Percentiles rank a stretch among this genome's conserved stretches.
Conservation (phyloP, 805 yeast species). For the Zygotorulaspora sp. region DNA sequence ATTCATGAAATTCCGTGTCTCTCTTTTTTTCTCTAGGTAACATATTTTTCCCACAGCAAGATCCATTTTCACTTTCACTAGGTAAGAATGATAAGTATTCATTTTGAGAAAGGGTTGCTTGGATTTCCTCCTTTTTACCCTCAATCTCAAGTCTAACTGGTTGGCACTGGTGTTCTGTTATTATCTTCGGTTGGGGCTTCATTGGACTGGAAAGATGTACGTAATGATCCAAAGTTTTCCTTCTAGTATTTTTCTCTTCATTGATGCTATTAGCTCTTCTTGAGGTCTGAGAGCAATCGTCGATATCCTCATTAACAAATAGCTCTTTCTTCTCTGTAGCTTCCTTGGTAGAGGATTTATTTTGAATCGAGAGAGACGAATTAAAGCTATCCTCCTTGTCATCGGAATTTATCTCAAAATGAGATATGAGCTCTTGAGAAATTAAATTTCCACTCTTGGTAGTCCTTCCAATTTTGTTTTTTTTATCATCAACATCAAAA, state of each 20-base stretch:
- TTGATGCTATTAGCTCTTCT: no score
- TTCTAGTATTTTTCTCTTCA: no score
- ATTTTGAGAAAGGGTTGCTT: slow-evolving; percentile 19
- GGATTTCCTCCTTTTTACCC: slow-evolving; percentile 19
- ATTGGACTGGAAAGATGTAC: slow-evolving; percentile 2
- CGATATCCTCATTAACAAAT: no score
- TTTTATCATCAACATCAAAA: no score
- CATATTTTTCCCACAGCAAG: no score
- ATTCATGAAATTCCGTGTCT: no score
- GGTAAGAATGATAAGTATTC: slow-evolving; percentile 20
- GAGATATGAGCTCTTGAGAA: not conserved
- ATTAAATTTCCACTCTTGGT: no score
- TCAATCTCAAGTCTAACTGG: slow-evolving; percentile 24
- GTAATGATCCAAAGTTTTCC: slow-evolving; percentile 4
- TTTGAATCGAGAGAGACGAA: not conserved
- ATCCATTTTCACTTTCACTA: slow-evolving; percentile 7
- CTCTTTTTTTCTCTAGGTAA: no score
- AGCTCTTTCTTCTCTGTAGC: no score
- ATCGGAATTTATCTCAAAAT: not conserved
- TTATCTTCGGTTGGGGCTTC: not conserved
- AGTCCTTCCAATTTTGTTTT: no score
- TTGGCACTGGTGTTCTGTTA: slow-evolving; percentile 1
- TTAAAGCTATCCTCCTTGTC: not conserved
- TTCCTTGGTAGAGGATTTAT: not conserved
- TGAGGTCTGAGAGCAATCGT: no score